Percentiles rank a stretch among this genome's conserved stretches.
Evolutionary conservation across 257 asterid species (phyloP).

Genomic region (Solanum ossicruentum): DNA sequence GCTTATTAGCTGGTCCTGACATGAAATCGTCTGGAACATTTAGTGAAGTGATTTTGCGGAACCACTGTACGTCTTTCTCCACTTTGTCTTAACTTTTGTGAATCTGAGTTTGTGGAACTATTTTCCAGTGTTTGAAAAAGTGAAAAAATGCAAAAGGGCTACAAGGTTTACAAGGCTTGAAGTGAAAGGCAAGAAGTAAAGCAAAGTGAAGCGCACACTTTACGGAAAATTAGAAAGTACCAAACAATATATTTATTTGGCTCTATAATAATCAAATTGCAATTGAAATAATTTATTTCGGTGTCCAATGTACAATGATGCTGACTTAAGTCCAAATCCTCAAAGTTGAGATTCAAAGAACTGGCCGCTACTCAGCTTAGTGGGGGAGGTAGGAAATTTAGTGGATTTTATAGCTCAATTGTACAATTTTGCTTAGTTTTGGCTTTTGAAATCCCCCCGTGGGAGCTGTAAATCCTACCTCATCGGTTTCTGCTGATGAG

Average conservation of each 20-base stretch:
- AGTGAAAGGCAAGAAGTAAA: neutral
- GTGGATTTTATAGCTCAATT: too few relatives aligned
- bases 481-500: too few relatives aligned
- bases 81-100: neutral
- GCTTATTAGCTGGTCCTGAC: neutral
- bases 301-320: neutral
- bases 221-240: neutral
- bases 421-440: too few relatives aligned
- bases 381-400: too few relatives aligned
- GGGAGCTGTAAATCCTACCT: too few relatives aligned
- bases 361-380: neutral
- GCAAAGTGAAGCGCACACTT: neutral
- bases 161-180: neutral
- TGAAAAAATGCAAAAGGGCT: neutral
- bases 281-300: neutral
- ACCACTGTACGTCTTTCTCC: neutral
- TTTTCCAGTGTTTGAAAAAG: neutral
- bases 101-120: neutral
- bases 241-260: neutral
- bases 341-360: neutral
- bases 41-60: neutral
- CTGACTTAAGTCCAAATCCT: neutral
- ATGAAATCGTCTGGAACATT: neutral
- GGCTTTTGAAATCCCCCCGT: too few relatives aligned
- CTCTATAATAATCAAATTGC: neutral